phyloP scores from a whole-genome alignment of 768 basidiomycete genomes.

The Kwoniella europaea region DNA sequence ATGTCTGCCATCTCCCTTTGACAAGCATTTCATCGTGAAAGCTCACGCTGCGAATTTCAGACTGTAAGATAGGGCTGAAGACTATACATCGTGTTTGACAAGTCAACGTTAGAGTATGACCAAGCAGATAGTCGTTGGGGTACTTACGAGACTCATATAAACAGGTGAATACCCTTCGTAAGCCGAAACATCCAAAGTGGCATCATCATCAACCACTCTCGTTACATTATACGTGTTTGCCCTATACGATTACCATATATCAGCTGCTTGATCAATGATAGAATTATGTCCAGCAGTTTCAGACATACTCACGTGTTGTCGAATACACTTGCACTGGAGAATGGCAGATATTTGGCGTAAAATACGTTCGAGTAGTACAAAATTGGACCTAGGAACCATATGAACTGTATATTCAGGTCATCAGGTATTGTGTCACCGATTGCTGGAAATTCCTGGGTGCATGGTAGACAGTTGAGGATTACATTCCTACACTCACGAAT shows the following conservation, averaged over 20 bases:
- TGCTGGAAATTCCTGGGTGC: neutral
- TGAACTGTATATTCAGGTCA: conserved; percentile 14
- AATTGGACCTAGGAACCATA: conserved; percentile 66
- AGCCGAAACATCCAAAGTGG: conserved; percentile 21
- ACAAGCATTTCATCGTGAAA: neutral
- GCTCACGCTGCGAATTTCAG: conserved; percentile 30
- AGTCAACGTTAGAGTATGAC: neutral
- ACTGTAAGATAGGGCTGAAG: conserved; percentile 24
- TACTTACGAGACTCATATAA: conserved; percentile 18
- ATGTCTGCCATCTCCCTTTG: too few species aligned
- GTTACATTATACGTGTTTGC: conserved; percentile 27
- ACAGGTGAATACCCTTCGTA: conserved; percentile 34
- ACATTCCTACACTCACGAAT: conserved; percentile 17
- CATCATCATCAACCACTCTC: conserved; percentile 21
- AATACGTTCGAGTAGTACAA: conserved; percentile 61
- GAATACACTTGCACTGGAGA: conserved; percentile 29
- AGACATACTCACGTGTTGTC: conserved; percentile 29
- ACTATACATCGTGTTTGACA: neutral
- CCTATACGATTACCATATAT: neutral
- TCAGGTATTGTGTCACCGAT: neutral
- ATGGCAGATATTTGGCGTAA: conserved; percentile 35
- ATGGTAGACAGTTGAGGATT: too few species aligned
- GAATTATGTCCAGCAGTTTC: neutral
- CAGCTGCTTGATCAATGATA: neutral
- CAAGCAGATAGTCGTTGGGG: neutral